Base-by-base conservation (phyloP, 2,329 filamentous ascomycete genomes). In the Cordyceps pruinosa region DNA sequence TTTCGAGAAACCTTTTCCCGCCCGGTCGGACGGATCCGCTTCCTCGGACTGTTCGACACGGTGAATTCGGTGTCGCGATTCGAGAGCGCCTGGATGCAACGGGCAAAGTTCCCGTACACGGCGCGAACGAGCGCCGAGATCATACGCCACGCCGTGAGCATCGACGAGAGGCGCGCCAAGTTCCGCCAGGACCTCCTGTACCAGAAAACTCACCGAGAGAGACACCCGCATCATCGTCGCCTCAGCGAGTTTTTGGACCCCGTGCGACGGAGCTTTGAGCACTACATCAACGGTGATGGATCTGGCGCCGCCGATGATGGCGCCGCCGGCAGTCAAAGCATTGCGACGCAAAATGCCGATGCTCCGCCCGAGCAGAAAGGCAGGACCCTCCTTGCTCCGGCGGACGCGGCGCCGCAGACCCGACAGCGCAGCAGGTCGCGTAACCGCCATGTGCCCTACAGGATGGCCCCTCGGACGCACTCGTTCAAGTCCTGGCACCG, bases 1-100 rank as follows among this genome's bases (percentile, higher is more conserved):
- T 94, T 94, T 66, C 81, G 88, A 21, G 87, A 92, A 69, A 93
- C 89, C 0, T 94, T 94, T 66, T 88, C 85, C 42, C 77, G 89
- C 1, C 88, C 88, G 0, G 86, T 91, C 2, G 80, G 84, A 12
- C 79, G 87, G 1, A 90, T 93, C 60, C 79, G 81, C 2, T 92
- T 93, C 63, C 75, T 94, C 1, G 89, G 89, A 0, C 77, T 94
- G 0, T 94, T 93, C 61, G 89, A 93, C 63, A 91, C 88, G 0
- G 89, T 93, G 61, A 92, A 92, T 65, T 89, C 85, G 15, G 88
- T 92, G 0, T 88, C 88, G 1, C 78, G 81, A 3, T 94, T 94
- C 59, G 89, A 94, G 69, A 82, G 78, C 2, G 79, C 80, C 0
- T 89, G 85, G 82, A 92, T 93, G 86, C 82, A 89, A 66, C 81